A percentile compares a stretch with the other conserved stretches of the same genome.
phyloP scores from a whole-genome alignment of 208 protist species.

The Trypanosoma avium region DNA sequence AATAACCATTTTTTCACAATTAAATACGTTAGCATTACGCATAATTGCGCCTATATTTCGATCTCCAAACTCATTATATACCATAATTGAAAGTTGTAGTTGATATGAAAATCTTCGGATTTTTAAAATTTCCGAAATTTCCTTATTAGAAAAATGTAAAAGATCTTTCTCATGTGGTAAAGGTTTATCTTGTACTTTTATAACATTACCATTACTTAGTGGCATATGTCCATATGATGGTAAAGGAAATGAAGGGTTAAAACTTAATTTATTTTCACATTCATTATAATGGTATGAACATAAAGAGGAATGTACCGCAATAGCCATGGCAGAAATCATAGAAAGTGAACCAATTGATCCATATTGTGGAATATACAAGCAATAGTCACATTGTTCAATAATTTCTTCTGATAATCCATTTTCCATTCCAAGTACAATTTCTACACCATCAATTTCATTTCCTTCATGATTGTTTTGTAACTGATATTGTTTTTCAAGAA shows the following conservation, averaged over 20 bases:
- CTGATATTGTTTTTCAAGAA: not conserved
- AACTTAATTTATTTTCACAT: no score
- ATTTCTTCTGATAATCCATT: constrained; percentile 64
- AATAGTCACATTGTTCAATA: constrained; percentile 43
- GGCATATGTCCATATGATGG: constrained; percentile 56
- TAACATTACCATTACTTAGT: constrained; percentile 30
- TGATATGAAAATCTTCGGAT: constrained; percentile 33
- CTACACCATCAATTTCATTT: constrained; percentile 21
- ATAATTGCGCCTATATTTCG: constrained; percentile 85
- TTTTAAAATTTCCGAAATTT: constrained; percentile 39
- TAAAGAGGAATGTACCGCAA: constrained; percentile 47
- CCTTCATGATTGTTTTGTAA: not conserved
- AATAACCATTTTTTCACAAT: constrained; percentile 66
- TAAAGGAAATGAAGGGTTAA: no score
- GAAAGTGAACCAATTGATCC: constrained; percentile 82
- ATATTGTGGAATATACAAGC: constrained; percentile 82
- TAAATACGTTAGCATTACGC: constrained; percentile 82
- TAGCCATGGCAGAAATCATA: constrained; percentile 79
- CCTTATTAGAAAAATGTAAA: constrained; percentile 36
- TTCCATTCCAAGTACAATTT: constrained; percentile 84
- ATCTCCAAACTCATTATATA: constrained; percentile 80
- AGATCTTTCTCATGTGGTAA: constrained; percentile 65
- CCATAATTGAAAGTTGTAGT: constrained; percentile 60
- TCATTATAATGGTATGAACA: constrained; percentile 8
- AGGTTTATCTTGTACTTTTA: not conserved